Evolutionary conservation across 2,329 filamentous ascomycete genomes (phyloP), one percentile per base, ranked within the genome.

Genomic region (Nannizzia gypsea): DNA sequence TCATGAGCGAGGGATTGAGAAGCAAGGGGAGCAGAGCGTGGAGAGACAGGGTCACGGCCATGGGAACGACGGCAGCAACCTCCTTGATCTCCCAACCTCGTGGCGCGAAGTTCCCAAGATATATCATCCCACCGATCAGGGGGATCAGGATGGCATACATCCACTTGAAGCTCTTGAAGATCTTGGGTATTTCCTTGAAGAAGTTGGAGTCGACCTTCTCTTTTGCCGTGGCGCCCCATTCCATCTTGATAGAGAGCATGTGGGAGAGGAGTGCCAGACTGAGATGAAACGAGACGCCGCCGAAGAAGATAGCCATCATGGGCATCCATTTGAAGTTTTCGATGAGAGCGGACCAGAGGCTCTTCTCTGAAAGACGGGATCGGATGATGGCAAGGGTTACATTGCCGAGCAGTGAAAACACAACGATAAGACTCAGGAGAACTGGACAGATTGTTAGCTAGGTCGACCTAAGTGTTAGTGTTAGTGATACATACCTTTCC

Each of bases 221-320:
- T 75, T 95, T 95, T 44, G 85, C 82, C 0, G 90, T 95, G 1
- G 89, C 84, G 57, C 89, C 89, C 89, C 89, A 93, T 2, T 82
- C 83, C 86, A 93, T 92, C 73, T 93, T 81, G 69, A 92, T 84
- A 74, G 88, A 84, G 70, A 93, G 88, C 82, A 93, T 89, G 76
- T 95, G 90, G 3, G 84, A 81, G 52, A 93, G 74, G 36, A 95
- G 77, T 1, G 89, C 89, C 71, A 91, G 86, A 31, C 83, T 88
- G 56, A 95, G 82, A 74, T 95, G 89, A 38, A 95, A 80, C 15
- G 61, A 63, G n/a, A 63, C 31, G 42, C 89, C 89, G 58, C 89
- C 89, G 17, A 95, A 79, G 79, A 93, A 95, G 71, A 93, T 85
- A 63, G 85, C 86, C 64, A 80, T 73, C 64, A 85, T 77, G 1